Conservation (phyloP, 2,329 filamentous ascomycete genomes). For the Hypoxylon sp. region DNA sequence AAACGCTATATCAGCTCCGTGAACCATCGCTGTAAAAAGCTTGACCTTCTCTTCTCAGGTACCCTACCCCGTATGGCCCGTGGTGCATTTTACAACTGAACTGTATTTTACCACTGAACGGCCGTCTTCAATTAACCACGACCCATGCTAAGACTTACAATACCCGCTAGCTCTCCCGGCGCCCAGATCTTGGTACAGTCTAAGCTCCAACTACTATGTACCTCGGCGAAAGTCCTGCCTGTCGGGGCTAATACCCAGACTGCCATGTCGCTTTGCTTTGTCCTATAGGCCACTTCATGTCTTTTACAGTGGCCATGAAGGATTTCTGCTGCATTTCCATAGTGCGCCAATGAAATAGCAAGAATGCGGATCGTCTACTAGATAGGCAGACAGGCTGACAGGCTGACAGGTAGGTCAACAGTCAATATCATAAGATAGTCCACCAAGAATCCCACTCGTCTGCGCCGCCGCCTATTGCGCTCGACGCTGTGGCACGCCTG, state of each 20-base stretch:
- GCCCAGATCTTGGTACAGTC: constrained; percentile 38
- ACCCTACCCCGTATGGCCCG: not conserved
- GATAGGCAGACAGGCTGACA: too few relatives aligned
- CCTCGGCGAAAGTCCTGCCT: constrained; percentile 12
- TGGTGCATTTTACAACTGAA: not conserved
- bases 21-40: not conserved
- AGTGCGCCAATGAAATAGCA: constrained; percentile 1
- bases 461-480: constrained; percentile 6
- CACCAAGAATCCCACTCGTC: constrained; percentile 13
- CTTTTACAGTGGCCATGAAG: not conserved
- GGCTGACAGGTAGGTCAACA: not conserved
- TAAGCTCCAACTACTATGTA: constrained; percentile 15
- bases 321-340: not conserved
- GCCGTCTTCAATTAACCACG: not conserved
- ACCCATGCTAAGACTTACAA: constrained; percentile 1
- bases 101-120: not conserved
- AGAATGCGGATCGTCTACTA: constrained; percentile 8
- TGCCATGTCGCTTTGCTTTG: not conserved
- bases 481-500: not conserved
- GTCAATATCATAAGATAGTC: not conserved
- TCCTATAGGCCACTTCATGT: not conserved
- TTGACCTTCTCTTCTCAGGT: constrained; percentile 32
- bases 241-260: constrained; percentile 4
- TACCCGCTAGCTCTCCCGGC: constrained; percentile 13
- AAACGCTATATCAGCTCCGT: not conserved